phyloP scores from a whole-genome alignment of 2,329 filamentous ascomycete genomes.

The Exophiala sideris region DNA sequence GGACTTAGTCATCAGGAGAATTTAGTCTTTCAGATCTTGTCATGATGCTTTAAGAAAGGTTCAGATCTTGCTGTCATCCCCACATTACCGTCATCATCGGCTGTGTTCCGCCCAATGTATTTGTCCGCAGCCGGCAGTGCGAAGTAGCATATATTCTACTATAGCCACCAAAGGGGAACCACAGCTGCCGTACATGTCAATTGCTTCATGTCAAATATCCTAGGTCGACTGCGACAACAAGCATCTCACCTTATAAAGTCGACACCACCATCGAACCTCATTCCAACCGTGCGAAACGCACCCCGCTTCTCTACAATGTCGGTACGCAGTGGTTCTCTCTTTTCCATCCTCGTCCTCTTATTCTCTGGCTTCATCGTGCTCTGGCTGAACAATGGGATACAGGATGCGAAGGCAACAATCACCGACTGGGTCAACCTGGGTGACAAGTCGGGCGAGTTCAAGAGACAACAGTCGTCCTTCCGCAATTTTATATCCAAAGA shows the following conservation, averaged over 20 bases:
- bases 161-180: not conserved
- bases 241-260: conserved; percentile 4
- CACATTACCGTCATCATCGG: not conserved
- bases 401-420: conserved; percentile 52
- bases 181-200: not conserved
- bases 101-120: not conserved
- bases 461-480: conserved; percentile 79
- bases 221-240: conserved; percentile 10
- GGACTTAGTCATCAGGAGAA: conserved; percentile 10
- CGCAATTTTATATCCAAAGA: conserved; percentile 74
- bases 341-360: conserved; percentile 17
- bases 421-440: conserved; percentile 77
- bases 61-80: not conserved
- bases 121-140: not conserved
- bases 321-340: conserved; percentile 19
- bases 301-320: conserved; percentile 15
- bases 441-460: conserved; percentile 79
- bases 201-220: conserved; percentile 13
- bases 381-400: conserved; percentile 7
- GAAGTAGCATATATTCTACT: conserved; percentile 2
- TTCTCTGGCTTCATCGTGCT: conserved; percentile 10
- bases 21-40: not conserved
- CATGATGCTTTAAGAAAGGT: not conserved
- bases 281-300: conserved; percentile 21
- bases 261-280: conserved; percentile 5